phyloP scores from a whole-genome alignment of 345 rosid species.

The Ailanthus altissimus region DNA sequence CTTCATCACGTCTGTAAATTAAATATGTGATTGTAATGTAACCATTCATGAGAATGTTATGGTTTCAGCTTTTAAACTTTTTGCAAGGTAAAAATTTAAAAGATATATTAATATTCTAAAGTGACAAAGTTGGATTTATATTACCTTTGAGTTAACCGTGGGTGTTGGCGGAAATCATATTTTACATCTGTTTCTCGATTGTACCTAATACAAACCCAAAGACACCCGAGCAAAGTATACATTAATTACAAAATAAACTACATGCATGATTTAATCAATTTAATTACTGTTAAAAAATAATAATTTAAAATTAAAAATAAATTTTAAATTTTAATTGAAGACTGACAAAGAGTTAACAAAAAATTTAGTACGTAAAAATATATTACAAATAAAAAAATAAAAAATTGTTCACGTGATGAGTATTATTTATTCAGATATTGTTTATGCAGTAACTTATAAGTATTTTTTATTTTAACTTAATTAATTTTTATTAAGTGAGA shows the following conservation, averaged over 20 bases:
- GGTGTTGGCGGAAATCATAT: background rate
- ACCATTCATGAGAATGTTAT: background rate
- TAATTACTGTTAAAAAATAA: too few relatives aligned
- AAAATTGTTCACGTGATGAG: too few relatives aligned
- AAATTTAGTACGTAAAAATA: too few relatives aligned
- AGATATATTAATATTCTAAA: background rate
- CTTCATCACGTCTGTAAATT: background rate
- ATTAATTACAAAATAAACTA: background rate
- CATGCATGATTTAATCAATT: background rate
- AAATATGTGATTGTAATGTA: background rate
- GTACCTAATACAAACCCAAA: background rate
- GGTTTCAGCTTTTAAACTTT: background rate
- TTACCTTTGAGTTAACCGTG: too few relatives aligned
- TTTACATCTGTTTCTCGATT: background rate
- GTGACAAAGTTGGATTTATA: background rate
- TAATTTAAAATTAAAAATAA: too few relatives aligned
- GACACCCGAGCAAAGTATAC: background rate
- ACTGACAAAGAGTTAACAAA: too few relatives aligned
- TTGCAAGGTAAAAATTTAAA: background rate
- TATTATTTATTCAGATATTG: too few relatives aligned
- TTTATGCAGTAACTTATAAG: too few relatives aligned
- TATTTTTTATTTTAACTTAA: too few relatives aligned
- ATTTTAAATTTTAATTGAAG: too few relatives aligned
- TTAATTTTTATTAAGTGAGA: too few relatives aligned
- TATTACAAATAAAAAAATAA: too few relatives aligned